Evolutionary conservation across 257 asterid genomes (phyloP).

Genomic region (Eustoma russellianum): DNA sequence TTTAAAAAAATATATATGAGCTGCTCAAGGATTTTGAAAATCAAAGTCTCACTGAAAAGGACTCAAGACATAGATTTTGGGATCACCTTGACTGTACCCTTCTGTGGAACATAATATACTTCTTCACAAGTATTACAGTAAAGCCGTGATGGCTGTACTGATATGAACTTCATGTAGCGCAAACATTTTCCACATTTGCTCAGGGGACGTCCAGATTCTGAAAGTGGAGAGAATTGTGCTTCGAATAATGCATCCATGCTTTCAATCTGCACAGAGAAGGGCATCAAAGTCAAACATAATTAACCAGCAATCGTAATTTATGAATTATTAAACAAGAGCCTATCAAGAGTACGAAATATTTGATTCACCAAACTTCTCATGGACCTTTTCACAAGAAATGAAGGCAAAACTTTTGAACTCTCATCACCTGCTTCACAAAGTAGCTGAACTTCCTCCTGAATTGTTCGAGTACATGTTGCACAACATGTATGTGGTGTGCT

Average conservation of each 20-base stretch:
- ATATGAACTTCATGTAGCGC: conserved; percentile 83
- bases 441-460: conserved; percentile 73
- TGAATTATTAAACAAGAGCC: too few species aligned
- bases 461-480: conserved; percentile 76
- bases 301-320: too few species aligned
- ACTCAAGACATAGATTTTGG: conserved; percentile 1
- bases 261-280: conserved; percentile 47
- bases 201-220: conserved; percentile 73
- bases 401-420: background rate
- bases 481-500: conserved; percentile 72
- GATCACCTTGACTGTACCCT: conserved; percentile 72
- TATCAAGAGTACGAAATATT: too few species aligned
- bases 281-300: background rate
- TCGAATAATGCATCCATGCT: conserved; percentile 92
- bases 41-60: background rate
- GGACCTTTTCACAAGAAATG: background rate
- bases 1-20: too few species aligned
- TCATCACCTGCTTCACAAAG: conserved; percentile 72
- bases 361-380: background rate
- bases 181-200: conserved; percentile 94
- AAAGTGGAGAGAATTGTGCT: conserved; percentile 89
- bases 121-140: conserved; percentile 90
- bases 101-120: conserved; percentile 84
- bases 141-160: conserved; percentile 77
- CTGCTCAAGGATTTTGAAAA: too few species aligned